Base-by-base conservation (phyloP, 352 stramenopile genomes). In the Phytophthora podocarpi region DNA sequence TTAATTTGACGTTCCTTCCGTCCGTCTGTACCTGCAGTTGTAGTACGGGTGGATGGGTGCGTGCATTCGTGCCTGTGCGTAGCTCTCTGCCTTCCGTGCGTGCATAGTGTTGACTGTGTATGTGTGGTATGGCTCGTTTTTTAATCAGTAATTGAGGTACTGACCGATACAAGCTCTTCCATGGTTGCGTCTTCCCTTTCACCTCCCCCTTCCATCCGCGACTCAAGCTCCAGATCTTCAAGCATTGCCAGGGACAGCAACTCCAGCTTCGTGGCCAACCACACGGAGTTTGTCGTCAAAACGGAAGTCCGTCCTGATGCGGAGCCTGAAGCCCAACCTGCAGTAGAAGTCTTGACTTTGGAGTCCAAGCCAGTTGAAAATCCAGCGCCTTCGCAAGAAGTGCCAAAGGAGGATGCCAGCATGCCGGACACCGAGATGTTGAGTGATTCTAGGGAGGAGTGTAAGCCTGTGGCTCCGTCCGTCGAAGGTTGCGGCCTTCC, bases 71-170 rank as follows among this genome's bases (percentile, higher is more conserved):
- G 46, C 67, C 37, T 72, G 53, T 73, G 52, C 53, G 52, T 73
- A 73, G 63, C 64, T 72, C 35, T 68, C 54, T 72, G 52, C 57
- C 63, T 70, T 39, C 63, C 63, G 64, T 64, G 62, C 67, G 67
- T 78, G 56, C 70, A 70, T 78, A 70, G 70, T 75, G 52, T 72
- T 80, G 67, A 80, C 55, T 80, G 61, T 80, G 64, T 74, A 67
- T 74, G 58, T 76, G 56, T 69, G 72, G 63, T 73, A 53, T 74
- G 56, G 56, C 47, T 70, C 58, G 47, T 74, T 74, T 64, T 66
- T 55, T 74, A 72, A 69, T 67, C 72, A 83, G 76, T 80, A 72
- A 88, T 86, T 80, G 76, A 88, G 71, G 71, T 81, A 72, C 53
- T 75, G 62, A 72, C 54, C 39, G 51, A 72, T 69, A 57, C 54